These are phyloP conservation scores for Euphrasia arctica DNA, from an alignment of 305 asterid genomes.

Conservation along the genomic window DNA sequence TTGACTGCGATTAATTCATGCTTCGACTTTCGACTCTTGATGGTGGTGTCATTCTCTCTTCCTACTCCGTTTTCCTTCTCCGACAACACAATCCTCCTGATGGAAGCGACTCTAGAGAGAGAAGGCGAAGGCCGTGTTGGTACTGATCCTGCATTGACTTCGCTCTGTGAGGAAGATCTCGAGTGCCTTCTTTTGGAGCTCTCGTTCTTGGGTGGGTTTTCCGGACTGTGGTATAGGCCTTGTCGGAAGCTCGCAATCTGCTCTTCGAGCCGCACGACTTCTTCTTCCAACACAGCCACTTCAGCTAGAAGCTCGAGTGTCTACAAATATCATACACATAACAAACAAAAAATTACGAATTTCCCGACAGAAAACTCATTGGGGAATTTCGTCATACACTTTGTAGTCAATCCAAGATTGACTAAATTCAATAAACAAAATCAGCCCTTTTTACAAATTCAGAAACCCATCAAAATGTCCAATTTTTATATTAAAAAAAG, in stretches of 20 bases:
- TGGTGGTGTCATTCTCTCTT: background rate
- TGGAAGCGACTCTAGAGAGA: slow-evolving; percentile 45
- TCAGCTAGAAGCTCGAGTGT: slow-evolving; percentile 90
- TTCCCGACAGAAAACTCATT: background rate
- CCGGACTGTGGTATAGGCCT: slow-evolving; percentile 53
- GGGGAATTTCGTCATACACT: background rate
- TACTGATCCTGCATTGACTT: slow-evolving; percentile 37
- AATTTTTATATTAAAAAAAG: background rate
- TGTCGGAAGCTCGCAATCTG: slow-evolving; percentile 52
- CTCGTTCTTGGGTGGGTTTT: slow-evolving; percentile 27
- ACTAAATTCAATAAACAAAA: background rate
- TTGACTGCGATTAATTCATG: background rate
- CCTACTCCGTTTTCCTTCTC: background rate
- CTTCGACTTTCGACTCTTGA: background rate
- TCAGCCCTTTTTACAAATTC: background rate
- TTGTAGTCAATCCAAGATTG: background rate
- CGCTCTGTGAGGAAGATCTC: slow-evolving; percentile 56
- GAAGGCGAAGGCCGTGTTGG: slow-evolving; percentile 28
- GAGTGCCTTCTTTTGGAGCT: slow-evolving; percentile 45
- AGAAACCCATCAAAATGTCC: background rate
- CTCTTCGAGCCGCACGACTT: slow-evolving; percentile 49
- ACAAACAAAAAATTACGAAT: background rate
- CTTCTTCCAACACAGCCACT: slow-evolving; percentile 97
- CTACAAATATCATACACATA: slow-evolving; percentile 32
- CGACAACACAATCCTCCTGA: background rate